A percentile compares a stretch with the other conserved stretches of the same genome.
These are phyloP conservation scores for Achaetomium macrosporum DNA, from an alignment of 2,329 filamentous ascomycete species.

Conservation along the genomic window DNA sequence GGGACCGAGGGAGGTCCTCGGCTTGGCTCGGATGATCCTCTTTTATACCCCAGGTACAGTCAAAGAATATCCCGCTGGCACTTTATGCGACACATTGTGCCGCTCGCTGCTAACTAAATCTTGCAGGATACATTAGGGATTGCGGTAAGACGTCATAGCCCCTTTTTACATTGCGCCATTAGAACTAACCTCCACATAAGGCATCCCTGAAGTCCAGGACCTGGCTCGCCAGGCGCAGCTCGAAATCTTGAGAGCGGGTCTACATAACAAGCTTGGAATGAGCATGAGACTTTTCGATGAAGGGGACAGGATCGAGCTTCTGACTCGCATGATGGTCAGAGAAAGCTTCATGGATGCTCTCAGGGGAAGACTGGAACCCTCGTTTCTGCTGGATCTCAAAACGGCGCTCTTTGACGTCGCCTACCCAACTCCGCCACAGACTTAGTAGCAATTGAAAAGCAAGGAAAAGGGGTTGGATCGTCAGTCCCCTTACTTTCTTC, in stretches of 20 bases:
- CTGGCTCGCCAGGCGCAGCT: conserved; percentile 5
- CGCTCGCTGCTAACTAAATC: not conserved
- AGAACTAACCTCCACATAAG: not conserved
- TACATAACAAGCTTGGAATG: not conserved
- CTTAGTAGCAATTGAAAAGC: not conserved
- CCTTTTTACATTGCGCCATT: too few relatives aligned
- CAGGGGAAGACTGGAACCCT: not conserved
- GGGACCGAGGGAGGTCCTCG: not conserved
- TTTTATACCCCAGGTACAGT: not conserved
- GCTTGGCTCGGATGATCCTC: not conserved
- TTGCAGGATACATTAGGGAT: conserved; percentile 12
- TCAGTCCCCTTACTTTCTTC: too few relatives aligned
- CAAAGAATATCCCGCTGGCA: too few relatives aligned
- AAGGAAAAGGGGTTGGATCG: too few relatives aligned
- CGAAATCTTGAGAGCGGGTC: not conserved
- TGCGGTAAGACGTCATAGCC: conserved; percentile 7
- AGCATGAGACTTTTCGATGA: not conserved
- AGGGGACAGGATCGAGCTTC: conserved; percentile 11
- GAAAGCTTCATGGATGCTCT: conserved; percentile 1
- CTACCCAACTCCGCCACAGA: conserved; percentile 14
- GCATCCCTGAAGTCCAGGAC: conserved; percentile 11
- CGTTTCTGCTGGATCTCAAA: not conserved
- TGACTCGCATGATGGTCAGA: conserved; percentile 6
- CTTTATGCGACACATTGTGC: too few relatives aligned
- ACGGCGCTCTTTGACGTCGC: conserved; percentile 11